Evolutionary conservation across 441 rosid genomes (phyloP).

Genomic region (Jatropha multifida): DNA sequence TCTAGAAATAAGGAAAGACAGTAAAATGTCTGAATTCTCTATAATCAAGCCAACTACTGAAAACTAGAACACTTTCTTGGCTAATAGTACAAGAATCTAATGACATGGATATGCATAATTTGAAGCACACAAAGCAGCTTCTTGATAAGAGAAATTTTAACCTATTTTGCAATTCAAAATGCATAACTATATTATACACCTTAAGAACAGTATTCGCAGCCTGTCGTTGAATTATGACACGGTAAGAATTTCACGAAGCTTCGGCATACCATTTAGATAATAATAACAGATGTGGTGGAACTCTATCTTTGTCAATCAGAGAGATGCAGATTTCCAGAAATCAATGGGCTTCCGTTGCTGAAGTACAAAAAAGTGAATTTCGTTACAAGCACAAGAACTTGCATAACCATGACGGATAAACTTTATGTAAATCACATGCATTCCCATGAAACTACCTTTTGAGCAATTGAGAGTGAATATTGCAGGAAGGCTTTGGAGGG

Average conservation of each 20-base stretch:
- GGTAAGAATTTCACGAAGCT: conserved; percentile 1
- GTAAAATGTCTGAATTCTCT: background rate
- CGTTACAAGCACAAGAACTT: background rate
- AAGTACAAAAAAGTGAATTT: background rate
- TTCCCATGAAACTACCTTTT: background rate
- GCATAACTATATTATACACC: background rate
- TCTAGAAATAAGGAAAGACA: background rate
- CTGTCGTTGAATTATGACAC: background rate
- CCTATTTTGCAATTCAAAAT: conserved; percentile 2
- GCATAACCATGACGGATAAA: background rate
- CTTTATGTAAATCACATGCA: background rate
- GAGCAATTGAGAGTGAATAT: background rate
- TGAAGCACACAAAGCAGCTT: background rate
- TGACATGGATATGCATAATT: background rate
- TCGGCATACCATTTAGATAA: background rate
- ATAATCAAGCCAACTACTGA: background rate
- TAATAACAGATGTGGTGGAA: background rate
- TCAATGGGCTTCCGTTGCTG: conserved; percentile 64
- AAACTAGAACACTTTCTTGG: background rate
- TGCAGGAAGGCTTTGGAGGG: background rate
- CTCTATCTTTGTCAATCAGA: conserved; percentile 17
- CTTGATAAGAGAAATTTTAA: background rate
- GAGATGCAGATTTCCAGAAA: conserved; percentile 54
- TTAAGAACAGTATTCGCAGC: background rate
- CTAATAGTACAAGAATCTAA: background rate